These are phyloP conservation scores for Lanmaoa pseudosensibilis DNA, from an alignment of 768 basidiomycete genomes.

Conservation along the genomic window DNA sequence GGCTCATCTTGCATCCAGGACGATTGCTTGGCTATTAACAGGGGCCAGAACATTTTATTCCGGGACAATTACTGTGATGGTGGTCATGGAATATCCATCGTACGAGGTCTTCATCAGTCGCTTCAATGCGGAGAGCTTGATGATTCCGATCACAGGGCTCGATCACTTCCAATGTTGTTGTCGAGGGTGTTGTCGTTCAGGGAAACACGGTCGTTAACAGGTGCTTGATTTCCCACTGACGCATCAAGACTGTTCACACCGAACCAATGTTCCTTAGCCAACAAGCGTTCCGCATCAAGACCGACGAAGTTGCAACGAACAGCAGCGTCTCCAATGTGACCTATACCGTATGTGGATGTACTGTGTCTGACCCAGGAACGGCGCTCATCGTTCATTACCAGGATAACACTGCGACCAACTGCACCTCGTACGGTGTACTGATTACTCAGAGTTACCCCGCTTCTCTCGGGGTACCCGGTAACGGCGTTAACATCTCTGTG, in stretches of 20 bases:
- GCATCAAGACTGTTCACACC: background rate
- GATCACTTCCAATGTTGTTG: conserved; percentile 45
- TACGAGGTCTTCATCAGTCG: background rate
- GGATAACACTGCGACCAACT: conserved; percentile 53
- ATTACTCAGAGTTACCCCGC: conserved; percentile 64
- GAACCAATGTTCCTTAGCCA: conserved; percentile 33
- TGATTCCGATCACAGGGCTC: conserved; percentile 43
- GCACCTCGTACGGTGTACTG: conserved; percentile 52
- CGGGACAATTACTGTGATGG: conserved; percentile 53
- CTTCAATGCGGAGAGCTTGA: background rate
- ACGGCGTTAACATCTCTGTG: conserved; percentile 52
- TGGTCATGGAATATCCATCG: conserved; percentile 66
- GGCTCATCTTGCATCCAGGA: conserved; percentile 36
- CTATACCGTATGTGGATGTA: conserved; percentile 38
- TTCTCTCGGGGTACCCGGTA: conserved; percentile 55
- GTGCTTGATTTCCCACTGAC: background rate
- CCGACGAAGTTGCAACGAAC: conserved; percentile 42
- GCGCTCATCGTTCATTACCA: conserved; percentile 10
- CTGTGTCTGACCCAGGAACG: background rate
- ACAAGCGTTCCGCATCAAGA: conserved; percentile 63
- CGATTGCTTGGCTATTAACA: conserved; percentile 59
- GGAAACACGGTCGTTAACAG: conserved; percentile 51
- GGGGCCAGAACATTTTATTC: conserved; percentile 46
- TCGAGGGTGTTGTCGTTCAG: conserved; percentile 49
- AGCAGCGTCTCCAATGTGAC: conserved; percentile 51